Percentiles rank a stretch among this genome's conserved stretches.
phyloP scores from a whole-genome alignment of 1,139 yeast species.

The Chernovozyma aurita region DNA sequence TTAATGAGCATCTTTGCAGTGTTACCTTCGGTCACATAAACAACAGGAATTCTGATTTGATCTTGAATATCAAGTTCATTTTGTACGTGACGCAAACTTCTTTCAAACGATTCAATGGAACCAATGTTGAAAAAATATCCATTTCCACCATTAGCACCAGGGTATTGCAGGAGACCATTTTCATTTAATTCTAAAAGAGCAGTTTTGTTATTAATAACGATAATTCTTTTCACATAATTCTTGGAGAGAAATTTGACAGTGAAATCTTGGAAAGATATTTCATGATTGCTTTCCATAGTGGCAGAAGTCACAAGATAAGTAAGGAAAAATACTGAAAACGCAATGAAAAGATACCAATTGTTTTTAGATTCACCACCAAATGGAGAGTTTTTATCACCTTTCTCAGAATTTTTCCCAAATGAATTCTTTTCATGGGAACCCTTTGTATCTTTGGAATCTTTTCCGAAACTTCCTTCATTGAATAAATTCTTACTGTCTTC shows the following conservation, averaged over 20 bases:
- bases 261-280: constrained; percentile 44
- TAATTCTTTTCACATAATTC: constrained; percentile 31
- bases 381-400: no score
- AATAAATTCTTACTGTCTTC: no score
- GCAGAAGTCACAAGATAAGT: constrained; percentile 5
- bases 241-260: constrained; percentile 36
- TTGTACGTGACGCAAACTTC: constrained; percentile 72
- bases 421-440: no score
- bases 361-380: not conserved
- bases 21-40: constrained; percentile 68
- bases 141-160: constrained; percentile 14
- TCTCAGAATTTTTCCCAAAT: no score
- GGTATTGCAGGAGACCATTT: constrained; percentile 27
- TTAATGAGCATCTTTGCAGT: constrained; percentile 60
- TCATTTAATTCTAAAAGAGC: constrained; percentile 40
- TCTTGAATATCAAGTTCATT: constrained; percentile 60
- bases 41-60: constrained; percentile 74
- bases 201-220: constrained; percentile 36
- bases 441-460: no score
- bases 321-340: constrained; percentile 1
- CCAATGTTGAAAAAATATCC: constrained; percentile 70
- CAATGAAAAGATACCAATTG: constrained; percentile 1
- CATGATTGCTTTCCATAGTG: constrained; percentile 21
- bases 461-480: no score
- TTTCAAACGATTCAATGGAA: constrained; percentile 87